These are phyloP conservation scores for Aspergillus amoenus DNA, from an alignment of 2,329 filamentous ascomycete species.

Conservation along the genomic window DNA sequence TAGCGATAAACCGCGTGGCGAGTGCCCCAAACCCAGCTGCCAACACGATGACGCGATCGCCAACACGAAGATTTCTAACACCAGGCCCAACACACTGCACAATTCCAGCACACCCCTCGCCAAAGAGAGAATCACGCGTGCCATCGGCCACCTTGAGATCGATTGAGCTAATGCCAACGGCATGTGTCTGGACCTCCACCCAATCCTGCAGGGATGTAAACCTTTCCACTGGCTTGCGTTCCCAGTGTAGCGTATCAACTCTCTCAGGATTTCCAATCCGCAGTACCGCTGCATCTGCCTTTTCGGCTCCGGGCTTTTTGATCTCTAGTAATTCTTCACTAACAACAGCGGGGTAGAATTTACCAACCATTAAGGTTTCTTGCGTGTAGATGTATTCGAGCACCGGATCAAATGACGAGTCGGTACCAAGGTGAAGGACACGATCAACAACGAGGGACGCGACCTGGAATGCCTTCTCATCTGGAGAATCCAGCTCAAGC, in stretches of 20 bases:
- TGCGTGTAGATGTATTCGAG: constrained; percentile 18
- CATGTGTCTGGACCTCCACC: constrained; percentile 5
- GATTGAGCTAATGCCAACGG: constrained; percentile 27
- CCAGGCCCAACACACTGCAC: constrained; percentile 20
- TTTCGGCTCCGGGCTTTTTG: background rate
- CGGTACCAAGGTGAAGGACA: background rate
- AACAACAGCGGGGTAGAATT: constrained; percentile 2
- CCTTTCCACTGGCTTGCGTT: background rate
- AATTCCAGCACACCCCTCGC: constrained; percentile 24
- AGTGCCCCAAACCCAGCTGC: background rate
- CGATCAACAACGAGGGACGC: background rate
- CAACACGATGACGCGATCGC: constrained; percentile 24
- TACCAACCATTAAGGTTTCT: constrained; percentile 14
- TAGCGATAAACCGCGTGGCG: background rate
- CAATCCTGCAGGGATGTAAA: background rate
- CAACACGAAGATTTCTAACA: constrained; percentile 18
- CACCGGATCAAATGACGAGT: constrained; percentile 1
- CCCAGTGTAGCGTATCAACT: background rate
- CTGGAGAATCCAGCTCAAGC: background rate
- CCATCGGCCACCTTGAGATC: constrained; percentile 19
- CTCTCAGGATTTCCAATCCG: background rate
- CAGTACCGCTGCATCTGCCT: background rate
- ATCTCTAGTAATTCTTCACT: background rate
- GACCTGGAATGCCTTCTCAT: background rate
- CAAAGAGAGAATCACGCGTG: constrained; percentile 16